Evolutionary conservation across 2,329 filamentous ascomycete species (phyloP), one percentile per base, ranked within the genome.

Genomic region (Conoideocrella luteorostrata): DNA sequence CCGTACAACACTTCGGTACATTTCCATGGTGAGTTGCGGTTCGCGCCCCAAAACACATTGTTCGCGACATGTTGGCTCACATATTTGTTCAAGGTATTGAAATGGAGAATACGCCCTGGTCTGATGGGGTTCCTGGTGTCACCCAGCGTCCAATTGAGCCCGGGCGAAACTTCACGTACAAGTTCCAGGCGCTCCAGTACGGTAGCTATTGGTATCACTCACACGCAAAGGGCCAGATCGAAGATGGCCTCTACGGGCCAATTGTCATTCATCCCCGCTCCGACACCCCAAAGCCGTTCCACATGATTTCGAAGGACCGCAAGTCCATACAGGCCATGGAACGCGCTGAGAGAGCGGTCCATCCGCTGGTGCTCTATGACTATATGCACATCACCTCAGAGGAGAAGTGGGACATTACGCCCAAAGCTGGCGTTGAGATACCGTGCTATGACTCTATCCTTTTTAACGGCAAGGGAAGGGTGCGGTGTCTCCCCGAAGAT

Each of bases 141-240:
- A 69, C 71, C 1, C 78, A 82, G 51, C 62, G 62, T 4, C 61
- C 70, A 4, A 79, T 82, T 43, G 52, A 60, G 11, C 68, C 75
- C 1, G 70, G 70, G 7, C 0, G 18, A 20, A 33, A n/a, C 34
- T 46, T 46, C 2, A 62, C 65, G 0, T 78, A 82, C 53, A 63
- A 62, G 24, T 83, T 74, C 64, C 68, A 62, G n/a, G 77, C 78
- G 0, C 67, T 65, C 0, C 70, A 78, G 43, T 72, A 76, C 50
- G 80, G 80, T 3, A 72, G 70, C 33, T 79, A 77, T 58, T 81
- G 74, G 66, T 83, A 82, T 50, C 79, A 82, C 58, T 70, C 75
- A 0, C 79, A 83, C 52, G 66, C 67, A 20, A 61, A 64, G 2
- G 69, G 69, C 2, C 77, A 80, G 47, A 66, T 82, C 12, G 72